Evolutionary conservation across 352 stramenopile species (phyloP), one percentile per base, ranked within the genome.

Genomic region (Phytophthora foliorum): DNA sequence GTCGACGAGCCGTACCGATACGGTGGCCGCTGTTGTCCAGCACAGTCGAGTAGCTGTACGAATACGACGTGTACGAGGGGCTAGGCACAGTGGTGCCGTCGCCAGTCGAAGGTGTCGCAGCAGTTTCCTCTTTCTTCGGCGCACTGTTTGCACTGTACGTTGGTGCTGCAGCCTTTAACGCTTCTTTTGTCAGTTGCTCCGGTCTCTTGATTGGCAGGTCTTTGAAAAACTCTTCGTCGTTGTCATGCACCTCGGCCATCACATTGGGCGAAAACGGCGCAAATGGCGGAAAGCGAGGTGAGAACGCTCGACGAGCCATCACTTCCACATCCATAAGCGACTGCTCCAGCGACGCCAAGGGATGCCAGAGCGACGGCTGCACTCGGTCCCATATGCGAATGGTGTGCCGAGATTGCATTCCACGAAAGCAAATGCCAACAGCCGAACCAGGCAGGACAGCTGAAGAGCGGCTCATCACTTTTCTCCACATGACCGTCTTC

Each of bases 321-420:
- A 67, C 38, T 21, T 90, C 82, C 25, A 85, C 56, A 11, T 91
- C 80, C 82, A 89, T 84, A 34, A 93, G 72, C 17, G 85, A 93
- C 57, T 91, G 82, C 72, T 93, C 85, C 36, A 91, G 41, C 25
- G 76, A 84, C 14, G 81, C 69, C 64, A 84, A 65, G 0, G 79
- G 73, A 57, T 86, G 63, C 81, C 81, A 90, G 7, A 77, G 63
- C 9, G 74, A 79, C 6, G 81, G 75, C 57, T 71, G 71, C 32
- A 90, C 81, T 10, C 65, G 59, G 57, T 90, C 79, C 79, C 79
- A 90, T 51, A 77, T 57, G n/a, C 56, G 67, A 34, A 74, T 51
- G 7, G 48, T 63, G 8, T 61, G 63, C 1, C 70, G 69, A 67
- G 72, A 72, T 22, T 71, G 68, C 52, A 75, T 24, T 46, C 63